Evolutionary conservation across 306 rosid species (phyloP), one percentile per base, ranked within the genome.

Genomic region (Morella rubra): DNA sequence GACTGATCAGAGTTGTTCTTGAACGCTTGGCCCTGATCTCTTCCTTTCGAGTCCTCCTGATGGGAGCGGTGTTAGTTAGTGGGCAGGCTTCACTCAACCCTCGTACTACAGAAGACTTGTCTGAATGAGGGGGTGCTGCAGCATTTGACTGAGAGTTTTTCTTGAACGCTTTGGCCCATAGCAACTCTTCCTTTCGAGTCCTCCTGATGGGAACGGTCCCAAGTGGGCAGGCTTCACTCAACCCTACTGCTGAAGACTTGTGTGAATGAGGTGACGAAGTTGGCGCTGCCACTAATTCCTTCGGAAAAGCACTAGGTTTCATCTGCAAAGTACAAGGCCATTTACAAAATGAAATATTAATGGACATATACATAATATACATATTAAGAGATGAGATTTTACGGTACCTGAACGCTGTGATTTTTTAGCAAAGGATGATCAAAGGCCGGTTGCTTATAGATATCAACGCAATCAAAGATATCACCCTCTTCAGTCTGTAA

Each of bases 191-290:
- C 64, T 20, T 58, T 58, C 64, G 37, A 58, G 8, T n/a, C 64
- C 64, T 58, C 64, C 22, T 58, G 64, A 58, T 58, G 64, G 64
- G 64, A 58, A 58, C 64, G 40, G 64, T 58, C 4, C 64, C 64
- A 9, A 22, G 22, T 58, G 64, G 64, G 40, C 64, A 58, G 64
- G 37, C 64, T 4, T 58, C 15, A 9, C 64, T 22, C 64, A 58
- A 58, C 32, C 64, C 64, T 3, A 20, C 5, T 5, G 64, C 37
- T 20, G 14, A 58, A 58, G 5, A 37, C 11, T 10, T 58, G 14
- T 14, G 15, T 58, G 14, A 32, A 32, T 32, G 6, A 8, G 40
- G 15, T 22, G 64, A 10, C 14, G 53, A 49, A 49, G 53, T 12
- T 49, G 11, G 16, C 8, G 5, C 7, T 58, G 64, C 7, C 1